phyloP scores from a whole-genome alignment of 768 basidiomycete genomes.

The Lactarius hatsudake region DNA sequence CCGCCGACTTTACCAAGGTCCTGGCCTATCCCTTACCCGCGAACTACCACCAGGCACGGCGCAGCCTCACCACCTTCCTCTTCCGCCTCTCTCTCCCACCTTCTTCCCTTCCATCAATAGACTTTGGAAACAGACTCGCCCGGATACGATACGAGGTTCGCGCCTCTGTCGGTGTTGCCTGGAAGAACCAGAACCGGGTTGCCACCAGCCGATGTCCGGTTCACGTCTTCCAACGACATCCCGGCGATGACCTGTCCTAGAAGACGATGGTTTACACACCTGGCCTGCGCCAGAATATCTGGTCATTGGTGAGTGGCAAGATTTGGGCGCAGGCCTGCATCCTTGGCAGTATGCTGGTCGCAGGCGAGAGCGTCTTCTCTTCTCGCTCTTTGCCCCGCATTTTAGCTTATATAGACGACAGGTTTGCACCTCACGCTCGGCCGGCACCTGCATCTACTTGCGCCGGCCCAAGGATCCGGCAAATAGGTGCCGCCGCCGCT shows the following conservation, averaged over 20 bases:
- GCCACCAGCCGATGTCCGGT: slow-evolving; percentile 61
- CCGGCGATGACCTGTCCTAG: not conserved
- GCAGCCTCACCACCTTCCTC: slow-evolving; percentile 65
- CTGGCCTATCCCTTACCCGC: slow-evolving; percentile 71
- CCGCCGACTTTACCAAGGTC: slow-evolving; percentile 73
- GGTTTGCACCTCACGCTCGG: too few relatives aligned
- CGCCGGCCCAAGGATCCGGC: slow-evolving; percentile 32
- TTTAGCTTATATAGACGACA: too few relatives aligned
- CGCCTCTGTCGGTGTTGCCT: slow-evolving; percentile 66
- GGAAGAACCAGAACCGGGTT: slow-evolving; percentile 70
- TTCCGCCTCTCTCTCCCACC: slow-evolving; percentile 56
- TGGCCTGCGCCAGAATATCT: slow-evolving; percentile 52
- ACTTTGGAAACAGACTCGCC: slow-evolving; percentile 67
- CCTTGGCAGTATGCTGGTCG: slow-evolving; percentile 60
- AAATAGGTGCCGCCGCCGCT: slow-evolving; percentile 42
- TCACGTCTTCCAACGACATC: slow-evolving; percentile 51
- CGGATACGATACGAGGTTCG: slow-evolving; percentile 43
- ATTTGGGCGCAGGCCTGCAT: slow-evolving; percentile 72
- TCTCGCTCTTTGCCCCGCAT: too few relatives aligned
- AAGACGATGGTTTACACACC: slow-evolving; percentile 36
- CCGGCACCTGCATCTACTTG: slow-evolving; percentile 41
- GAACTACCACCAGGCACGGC: slow-evolving; percentile 54
- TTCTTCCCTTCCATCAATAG: slow-evolving; percentile 66
- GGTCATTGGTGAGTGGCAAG: slow-evolving; percentile 72
- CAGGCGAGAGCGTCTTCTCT: slow-evolving; percentile 50